Base-by-base conservation (phyloP, 208 protist genomes). In the Crithidia brevicula region DNA sequence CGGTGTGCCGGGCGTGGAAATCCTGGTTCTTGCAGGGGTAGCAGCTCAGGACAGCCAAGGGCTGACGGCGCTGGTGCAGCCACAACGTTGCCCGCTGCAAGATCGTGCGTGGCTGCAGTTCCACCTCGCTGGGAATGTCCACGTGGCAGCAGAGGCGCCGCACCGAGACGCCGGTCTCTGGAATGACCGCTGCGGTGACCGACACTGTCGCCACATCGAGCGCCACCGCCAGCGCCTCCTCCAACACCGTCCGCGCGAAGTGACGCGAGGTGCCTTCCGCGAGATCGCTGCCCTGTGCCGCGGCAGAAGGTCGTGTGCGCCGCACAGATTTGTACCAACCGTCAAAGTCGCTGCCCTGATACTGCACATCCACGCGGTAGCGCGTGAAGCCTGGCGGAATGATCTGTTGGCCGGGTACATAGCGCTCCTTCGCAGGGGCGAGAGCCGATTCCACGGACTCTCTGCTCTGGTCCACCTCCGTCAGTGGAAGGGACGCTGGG, bases 301-400 rank as follows among this genome's bases (percentile, higher is more conserved):
- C n/a, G 36, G 43, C 40, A 9, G 11, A 18, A 18, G 11, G 40
- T 3, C 58, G 34, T 0, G 69, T 75, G 16, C 78, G 78, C 38
- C 65, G 56, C 6, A 83, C 82, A 28, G 82, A 91, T 69, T 88
- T 91, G 74, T 84, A 91, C 89, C 92, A 96, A 2, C 92, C 92
- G 52, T 95, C 80, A 79, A 94, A 96, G 57, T 95, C 86, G 43
- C 59, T 81, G 18, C 92, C 92, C 58, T 92, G 85, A 58, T 95
- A 96, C 72, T 96, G 92, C 67, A 96, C 89, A 63, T 96, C 89
- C 27, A 96, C 77, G 34, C 88, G 92, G 72, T 95, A 96, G 22
- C 92, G 89, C 40, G 86, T 92, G 31, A 76, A 66, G n/a, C 92
- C 92, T 0, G 88, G 85, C 11, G 83, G 80, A 40, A 95, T 68